Conservation (phyloP, 495 filamentous ascomycete genomes). For the Thermochaetoides thermophila region DNA sequence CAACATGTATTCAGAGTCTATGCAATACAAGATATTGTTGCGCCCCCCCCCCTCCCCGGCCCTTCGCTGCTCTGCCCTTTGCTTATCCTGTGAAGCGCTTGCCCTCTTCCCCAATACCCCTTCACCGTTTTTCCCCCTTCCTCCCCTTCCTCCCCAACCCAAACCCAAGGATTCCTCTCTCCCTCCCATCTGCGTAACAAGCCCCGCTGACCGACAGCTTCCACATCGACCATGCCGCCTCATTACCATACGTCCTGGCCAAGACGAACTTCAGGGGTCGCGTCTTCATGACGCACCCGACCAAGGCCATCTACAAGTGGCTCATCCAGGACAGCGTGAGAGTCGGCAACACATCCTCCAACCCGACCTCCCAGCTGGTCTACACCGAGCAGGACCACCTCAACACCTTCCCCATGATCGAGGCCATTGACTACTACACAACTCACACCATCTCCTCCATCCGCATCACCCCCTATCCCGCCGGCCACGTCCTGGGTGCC, state of each 20-base stretch:
- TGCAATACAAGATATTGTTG: slow-evolving; percentile 23
- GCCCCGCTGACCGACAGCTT: slow-evolving; percentile 49
- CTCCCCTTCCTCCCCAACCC: background rate
- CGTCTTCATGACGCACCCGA: slow-evolving; percentile 98
- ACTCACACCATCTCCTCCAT: slow-evolving; percentile 94
- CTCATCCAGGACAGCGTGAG: slow-evolving; percentile 91
- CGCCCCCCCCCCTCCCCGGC: slow-evolving; percentile 15
- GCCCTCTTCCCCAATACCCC: background rate
- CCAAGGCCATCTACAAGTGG: slow-evolving; percentile 99
- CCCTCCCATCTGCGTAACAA: background rate
- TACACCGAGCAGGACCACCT: slow-evolving; percentile 93
- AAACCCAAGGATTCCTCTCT: background rate
- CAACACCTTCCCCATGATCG: slow-evolving; percentile 79
- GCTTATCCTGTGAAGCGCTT: slow-evolving; percentile 4
- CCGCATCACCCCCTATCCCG: slow-evolving; percentile 89
- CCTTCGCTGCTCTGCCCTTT: slow-evolving; percentile 10
- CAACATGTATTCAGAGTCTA: slow-evolving; percentile 19
- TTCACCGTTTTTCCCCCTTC: slow-evolving; percentile 1
- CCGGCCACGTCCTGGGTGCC: slow-evolving; percentile 92
- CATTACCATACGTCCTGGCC: slow-evolving; percentile 87
- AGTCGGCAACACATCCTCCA: slow-evolving; percentile 66
- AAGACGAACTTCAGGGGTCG: slow-evolving; percentile 95
- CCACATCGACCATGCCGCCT: slow-evolving; percentile 92
- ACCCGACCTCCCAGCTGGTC: slow-evolving; percentile 55
- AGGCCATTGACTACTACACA: slow-evolving; percentile 96